Base-by-base conservation (phyloP, 2,329 filamentous ascomycete species). In the Aureobasidium zeae region DNA sequence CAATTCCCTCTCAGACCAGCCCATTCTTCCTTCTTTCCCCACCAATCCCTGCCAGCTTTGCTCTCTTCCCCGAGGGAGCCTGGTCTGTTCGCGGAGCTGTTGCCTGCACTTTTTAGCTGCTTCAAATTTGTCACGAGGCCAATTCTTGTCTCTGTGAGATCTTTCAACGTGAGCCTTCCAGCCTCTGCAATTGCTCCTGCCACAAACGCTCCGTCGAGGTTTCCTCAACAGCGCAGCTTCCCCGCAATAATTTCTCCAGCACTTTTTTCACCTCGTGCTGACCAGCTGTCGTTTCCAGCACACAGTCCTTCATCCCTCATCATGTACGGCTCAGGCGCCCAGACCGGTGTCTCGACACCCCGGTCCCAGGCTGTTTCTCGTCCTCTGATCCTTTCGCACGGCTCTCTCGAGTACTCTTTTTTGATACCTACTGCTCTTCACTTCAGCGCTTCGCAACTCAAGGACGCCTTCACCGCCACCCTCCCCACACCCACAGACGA, bases 281-380 rank as follows among this genome's bases (percentile, higher is more conserved):
- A 43, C 34, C 35, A 41, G 26, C 36, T 35, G 19, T 25, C 13
- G 28, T 41, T 22, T 34, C 21, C 36, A 42, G 36, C 31, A 37
- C 39, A 28, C 32, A 45, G 17, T 19, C 12, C 28, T 38, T 28
- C 42, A 31, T 72, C 96, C 28, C 28, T 32, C 67, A 77, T 58
- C 65, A 94, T 94, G 87, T 93, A 91, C 77, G 85, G 85, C 68
- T 79, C 83, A 59, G 45, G 46, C 38, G 63, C 85, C 50, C 88
- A 94, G 69, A 98, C 91, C 71, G 91, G 91, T 68, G 87, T 94
- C 62, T 93, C 88, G 54, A 98, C 91, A 56, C 91, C 91, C 57
- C 83, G 91, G 69, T 94, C 89, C 46, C 91, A 85, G 56, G 81
- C 87, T 53, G 94, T 89, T 52, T 79, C 95, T 53, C 85, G 91